Percentiles rank a stretch among this genome's conserved stretches.
These are phyloP conservation scores for Hypoxylon sp. DNA, from an alignment of 2,329 filamentous ascomycete species.

Conservation along the genomic window DNA sequence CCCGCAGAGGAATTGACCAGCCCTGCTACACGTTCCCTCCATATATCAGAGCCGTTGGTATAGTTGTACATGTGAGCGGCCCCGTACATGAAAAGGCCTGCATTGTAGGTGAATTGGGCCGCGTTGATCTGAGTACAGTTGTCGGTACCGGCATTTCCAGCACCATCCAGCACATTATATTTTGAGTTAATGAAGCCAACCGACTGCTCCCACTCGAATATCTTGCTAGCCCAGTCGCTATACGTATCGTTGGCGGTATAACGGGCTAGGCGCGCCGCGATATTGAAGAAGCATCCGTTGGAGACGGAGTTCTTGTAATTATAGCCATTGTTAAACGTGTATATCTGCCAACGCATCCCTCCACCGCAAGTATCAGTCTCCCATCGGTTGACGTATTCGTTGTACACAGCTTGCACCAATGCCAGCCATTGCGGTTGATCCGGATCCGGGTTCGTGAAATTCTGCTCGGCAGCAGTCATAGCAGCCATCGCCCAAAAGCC, in stretches of 20 bases:
- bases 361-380: conserved; percentile 69
- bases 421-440: conserved; percentile 64
- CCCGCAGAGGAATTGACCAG: conserved; percentile 58
- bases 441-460: conserved; percentile 63
- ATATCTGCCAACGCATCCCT: conserved; percentile 78
- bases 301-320: conserved; percentile 73
- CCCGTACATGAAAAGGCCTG: conserved; percentile 55
- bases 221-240: conserved; percentile 67
- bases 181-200: conserved; percentile 67
- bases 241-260: conserved; percentile 73
- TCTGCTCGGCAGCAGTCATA: conserved; percentile 69
- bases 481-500: conserved; percentile 71
- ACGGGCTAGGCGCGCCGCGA: conserved; percentile 71
- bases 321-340: conserved; percentile 73
- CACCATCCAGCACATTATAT: conserved; percentile 73
- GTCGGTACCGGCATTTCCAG: conserved; percentile 57
- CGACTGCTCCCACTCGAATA: conserved; percentile 69
- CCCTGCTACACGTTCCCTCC: conserved; percentile 62
- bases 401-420: conserved; percentile 72
- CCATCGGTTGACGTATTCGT: conserved; percentile 65
- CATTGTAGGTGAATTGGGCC: conserved; percentile 59
- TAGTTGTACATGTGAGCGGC: conserved; percentile 58
- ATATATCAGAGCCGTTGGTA: conserved; percentile 59
- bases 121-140: conserved; percentile 69
- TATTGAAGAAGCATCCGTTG: conserved; percentile 66